These are phyloP conservation scores for Verticillium albo-atrum DNA, from an alignment of 2,329 filamentous ascomycete species.

Conservation along the genomic window DNA sequence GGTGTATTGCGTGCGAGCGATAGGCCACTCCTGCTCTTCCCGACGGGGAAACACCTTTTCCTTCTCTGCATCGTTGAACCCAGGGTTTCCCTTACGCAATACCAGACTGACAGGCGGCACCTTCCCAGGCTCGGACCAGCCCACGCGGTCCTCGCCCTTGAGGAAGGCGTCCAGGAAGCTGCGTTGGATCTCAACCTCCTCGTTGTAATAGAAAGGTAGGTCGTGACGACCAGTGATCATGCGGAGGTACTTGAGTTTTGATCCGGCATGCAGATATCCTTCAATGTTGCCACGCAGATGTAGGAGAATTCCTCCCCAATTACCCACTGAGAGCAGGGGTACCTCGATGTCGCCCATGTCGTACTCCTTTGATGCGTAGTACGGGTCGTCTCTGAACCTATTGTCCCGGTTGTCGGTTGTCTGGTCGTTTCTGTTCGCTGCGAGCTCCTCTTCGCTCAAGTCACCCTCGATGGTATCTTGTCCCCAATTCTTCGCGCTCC, in stretches of 20 bases:
- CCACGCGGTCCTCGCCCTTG: slow-evolving; percentile 58
- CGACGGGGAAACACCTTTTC: slow-evolving; percentile 53
- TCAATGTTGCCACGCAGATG: slow-evolving; percentile 67
- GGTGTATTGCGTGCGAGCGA: slow-evolving; percentile 60
- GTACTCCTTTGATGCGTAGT: slow-evolving; percentile 64
- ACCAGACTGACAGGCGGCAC: slow-evolving; percentile 56
- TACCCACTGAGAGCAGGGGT: slow-evolving; percentile 61
- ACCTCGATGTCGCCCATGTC: slow-evolving; percentile 62
- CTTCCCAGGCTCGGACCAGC: slow-evolving; percentile 56
- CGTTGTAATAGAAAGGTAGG: slow-evolving; percentile 66
- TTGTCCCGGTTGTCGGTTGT: slow-evolving; percentile 41
- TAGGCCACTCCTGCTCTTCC: slow-evolving; percentile 61
- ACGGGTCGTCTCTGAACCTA: slow-evolving; percentile 56
- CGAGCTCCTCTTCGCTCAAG: slow-evolving; percentile 47
- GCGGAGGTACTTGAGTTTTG: slow-evolving; percentile 63
- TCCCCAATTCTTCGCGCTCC: slow-evolving; percentile 46
- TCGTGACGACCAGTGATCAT: slow-evolving; percentile 69
- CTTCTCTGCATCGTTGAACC: slow-evolving; percentile 58
- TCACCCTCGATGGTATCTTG: slow-evolving; percentile 56
- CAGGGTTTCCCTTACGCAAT: slow-evolving; percentile 62
- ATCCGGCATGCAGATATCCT: slow-evolving; percentile 60
- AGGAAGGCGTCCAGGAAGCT: slow-evolving; percentile 69
- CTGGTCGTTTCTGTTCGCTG: slow-evolving; percentile 42
- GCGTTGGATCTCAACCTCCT: slow-evolving; percentile 63
- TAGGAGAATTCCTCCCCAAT: slow-evolving; percentile 67